These are phyloP conservation scores for Talaromyces sp. DNA, from an alignment of 2,329 filamentous ascomycete genomes.

Conservation along the genomic window DNA sequence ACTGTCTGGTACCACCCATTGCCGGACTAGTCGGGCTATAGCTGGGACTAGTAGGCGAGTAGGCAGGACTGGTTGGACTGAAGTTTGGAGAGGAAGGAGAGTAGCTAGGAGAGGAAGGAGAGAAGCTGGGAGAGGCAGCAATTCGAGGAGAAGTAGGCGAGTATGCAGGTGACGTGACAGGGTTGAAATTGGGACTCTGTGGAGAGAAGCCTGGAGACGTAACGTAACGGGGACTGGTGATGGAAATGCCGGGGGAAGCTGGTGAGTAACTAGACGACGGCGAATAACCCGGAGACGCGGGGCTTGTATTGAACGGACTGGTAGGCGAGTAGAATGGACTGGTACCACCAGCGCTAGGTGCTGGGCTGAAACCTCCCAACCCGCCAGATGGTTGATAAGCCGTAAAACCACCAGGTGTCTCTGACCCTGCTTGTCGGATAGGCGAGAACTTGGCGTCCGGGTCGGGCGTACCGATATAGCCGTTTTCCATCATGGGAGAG, in stretches of 20 bases:
- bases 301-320: conserved; percentile 70
- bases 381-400: conserved; percentile 67
- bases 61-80: conserved; percentile 47
- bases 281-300: conserved; percentile 64
- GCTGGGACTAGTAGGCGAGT: conserved; percentile 55
- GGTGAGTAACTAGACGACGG: conserved; percentile 64
- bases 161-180: conserved; percentile 27
- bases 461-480: conserved; percentile 58
- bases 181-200: conserved; percentile 49
- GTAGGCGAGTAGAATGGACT: conserved; percentile 63
- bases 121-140: conserved; percentile 53
- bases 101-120: conserved; percentile 57
- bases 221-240: conserved; percentile 53
- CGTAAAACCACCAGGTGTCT: conserved; percentile 53
- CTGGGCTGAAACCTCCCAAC: conserved; percentile 61
- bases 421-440: conserved; percentile 64
- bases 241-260: conserved; percentile 62
- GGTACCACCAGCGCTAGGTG: conserved; percentile 59
- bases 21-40: conserved; percentile 54
- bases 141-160: no score
- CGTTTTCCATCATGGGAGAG: conserved; percentile 58
- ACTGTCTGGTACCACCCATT: conserved; percentile 37
- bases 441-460: conserved; percentile 64
- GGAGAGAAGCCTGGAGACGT: conserved; percentile 52
- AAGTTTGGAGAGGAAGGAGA: conserved; percentile 56